A percentile compares a stretch with the other conserved stretches of the same genome.
These are phyloP conservation scores for Xylaria arbuscula DNA, from an alignment of 2,329 filamentous ascomycete genomes.

Conservation along the genomic window DNA sequence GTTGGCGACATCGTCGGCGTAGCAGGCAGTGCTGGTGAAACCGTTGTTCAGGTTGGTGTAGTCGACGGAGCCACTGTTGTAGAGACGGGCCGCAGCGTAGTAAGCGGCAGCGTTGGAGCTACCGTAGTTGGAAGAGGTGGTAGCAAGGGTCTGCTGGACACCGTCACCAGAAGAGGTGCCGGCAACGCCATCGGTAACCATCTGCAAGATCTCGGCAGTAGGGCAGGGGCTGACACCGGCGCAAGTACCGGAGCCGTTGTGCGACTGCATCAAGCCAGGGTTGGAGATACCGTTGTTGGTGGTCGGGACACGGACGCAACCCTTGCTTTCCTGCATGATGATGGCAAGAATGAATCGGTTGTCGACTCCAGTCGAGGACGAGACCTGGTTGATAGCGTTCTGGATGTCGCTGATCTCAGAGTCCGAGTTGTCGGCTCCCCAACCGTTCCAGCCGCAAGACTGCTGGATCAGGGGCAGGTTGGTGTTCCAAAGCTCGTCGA, in stretches of 20 bases:
- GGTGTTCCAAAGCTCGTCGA: constrained; percentile 34
- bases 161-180: constrained; percentile 57
- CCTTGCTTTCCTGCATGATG: constrained; percentile 58
- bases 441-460: constrained; percentile 38
- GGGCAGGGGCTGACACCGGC: constrained; percentile 50
- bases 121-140: constrained; percentile 41
- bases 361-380: constrained; percentile 49
- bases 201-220: constrained; percentile 43
- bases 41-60: constrained; percentile 54
- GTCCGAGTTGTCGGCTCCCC: constrained; percentile 36
- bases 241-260: constrained; percentile 53
- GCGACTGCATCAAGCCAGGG: constrained; percentile 56
- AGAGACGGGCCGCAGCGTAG: constrained; percentile 61
- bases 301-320: constrained; percentile 56
- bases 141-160: constrained; percentile 53
- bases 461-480: constrained; percentile 35
- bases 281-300: constrained; percentile 56
- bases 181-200: constrained; percentile 55
- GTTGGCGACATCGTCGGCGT: constrained; percentile 62
- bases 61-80: constrained; percentile 60
- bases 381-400: constrained; percentile 50
- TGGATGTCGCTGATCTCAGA: constrained; percentile 30
- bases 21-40: constrained; percentile 59
- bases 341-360: constrained; percentile 58
- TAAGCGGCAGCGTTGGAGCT: constrained; percentile 52